Evolutionary conservation across 2,329 filamentous ascomycete genomes (phyloP).

Genomic region (Venturia effusa): DNA sequence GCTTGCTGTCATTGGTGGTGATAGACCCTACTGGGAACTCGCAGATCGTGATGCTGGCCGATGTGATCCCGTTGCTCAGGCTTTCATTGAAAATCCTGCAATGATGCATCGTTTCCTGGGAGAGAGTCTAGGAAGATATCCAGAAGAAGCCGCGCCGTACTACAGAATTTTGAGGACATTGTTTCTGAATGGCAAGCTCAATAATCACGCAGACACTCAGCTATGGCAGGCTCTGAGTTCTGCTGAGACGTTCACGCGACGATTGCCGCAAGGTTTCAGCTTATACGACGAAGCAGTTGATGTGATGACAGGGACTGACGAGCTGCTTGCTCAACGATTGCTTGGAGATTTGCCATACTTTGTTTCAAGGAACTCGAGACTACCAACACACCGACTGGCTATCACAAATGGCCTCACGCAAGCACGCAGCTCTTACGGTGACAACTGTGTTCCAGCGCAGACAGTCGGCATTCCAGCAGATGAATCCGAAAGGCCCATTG

Average conservation of each 20-base stretch:
- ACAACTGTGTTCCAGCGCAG: slow-evolving; percentile 48
- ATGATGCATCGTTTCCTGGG: slow-evolving; percentile 1
- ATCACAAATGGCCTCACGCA: neutral
- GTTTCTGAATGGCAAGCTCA: slow-evolving; percentile 1
- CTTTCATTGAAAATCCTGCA: neutral
- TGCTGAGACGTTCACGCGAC: slow-evolving; percentile 1
- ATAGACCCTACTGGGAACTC: slow-evolving; percentile 10
- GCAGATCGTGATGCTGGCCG: neutral
- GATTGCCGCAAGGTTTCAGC: slow-evolving; percentile 3
- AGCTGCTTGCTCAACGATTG: slow-evolving; percentile 7
- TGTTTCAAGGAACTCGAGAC: slow-evolving; percentile 35
- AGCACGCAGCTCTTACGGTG: slow-evolving; percentile 11
- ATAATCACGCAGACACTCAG: neutral
- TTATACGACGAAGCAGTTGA: slow-evolving; percentile 9
- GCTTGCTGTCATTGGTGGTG: slow-evolving; percentile 5
- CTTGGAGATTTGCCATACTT: slow-evolving; percentile 53
- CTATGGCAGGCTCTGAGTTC: neutral
- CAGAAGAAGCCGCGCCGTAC: slow-evolving; percentile 5
- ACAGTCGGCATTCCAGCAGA: slow-evolving; percentile 64
- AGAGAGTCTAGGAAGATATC: slow-evolving; percentile 4
- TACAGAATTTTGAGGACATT: slow-evolving; percentile 3
- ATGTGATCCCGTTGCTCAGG: neutral
- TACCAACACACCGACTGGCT: slow-evolving; percentile 33
- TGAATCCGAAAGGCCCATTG: slow-evolving; percentile 57
- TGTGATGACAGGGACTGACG: slow-evolving; percentile 6